Percentiles rank a stretch among this genome's conserved stretches.
Conservation (phyloP, 1,284 basidiomycete genomes). For the Earliella scabrosa region DNA sequence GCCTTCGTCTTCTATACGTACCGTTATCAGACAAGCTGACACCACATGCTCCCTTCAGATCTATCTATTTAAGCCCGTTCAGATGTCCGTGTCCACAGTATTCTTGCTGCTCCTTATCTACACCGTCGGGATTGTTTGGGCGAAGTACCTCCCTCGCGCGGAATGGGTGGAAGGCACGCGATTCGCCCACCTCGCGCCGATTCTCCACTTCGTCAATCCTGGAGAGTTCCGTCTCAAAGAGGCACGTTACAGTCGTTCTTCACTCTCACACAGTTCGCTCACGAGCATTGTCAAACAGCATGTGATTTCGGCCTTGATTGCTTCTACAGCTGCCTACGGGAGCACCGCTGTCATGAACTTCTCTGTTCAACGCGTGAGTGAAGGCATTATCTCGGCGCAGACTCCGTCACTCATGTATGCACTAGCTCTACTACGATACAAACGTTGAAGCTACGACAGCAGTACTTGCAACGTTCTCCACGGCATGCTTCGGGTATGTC, state of each 20-base stretch:
- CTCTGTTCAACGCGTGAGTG: constrained; percentile 59
- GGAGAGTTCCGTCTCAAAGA: constrained; percentile 64
- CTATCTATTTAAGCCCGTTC: constrained; percentile 64
- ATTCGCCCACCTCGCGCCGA: constrained; percentile 41
- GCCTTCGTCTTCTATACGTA: constrained; percentile 13
- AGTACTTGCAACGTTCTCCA: constrained; percentile 67
- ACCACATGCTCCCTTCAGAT: constrained; percentile 41
- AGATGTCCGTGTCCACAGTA: constrained; percentile 54
- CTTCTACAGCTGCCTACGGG: constrained; percentile 58
- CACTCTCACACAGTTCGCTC: neutral
- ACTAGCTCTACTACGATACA: constrained; percentile 62
- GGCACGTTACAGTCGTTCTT: constrained; percentile 40
- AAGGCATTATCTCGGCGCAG: constrained; percentile 40
- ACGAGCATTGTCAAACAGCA: constrained; percentile 44
- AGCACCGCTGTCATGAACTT: constrained; percentile 61
- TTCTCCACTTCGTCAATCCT: constrained; percentile 58
- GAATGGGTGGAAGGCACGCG: constrained; percentile 47
- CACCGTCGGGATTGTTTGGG: constrained; percentile 57
- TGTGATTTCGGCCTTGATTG: constrained; percentile 62
- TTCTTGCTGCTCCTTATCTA: constrained; percentile 66
- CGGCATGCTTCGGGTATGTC: constrained; percentile 61
- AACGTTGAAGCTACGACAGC: constrained; percentile 60
- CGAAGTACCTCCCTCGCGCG: constrained; percentile 45
- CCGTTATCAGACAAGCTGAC: neutral
- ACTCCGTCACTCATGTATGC: constrained; percentile 30